Evolutionary conservation across 1,284 basidiomycete genomes (phyloP).

Genomic region (Cryptococcus sp.): DNA sequence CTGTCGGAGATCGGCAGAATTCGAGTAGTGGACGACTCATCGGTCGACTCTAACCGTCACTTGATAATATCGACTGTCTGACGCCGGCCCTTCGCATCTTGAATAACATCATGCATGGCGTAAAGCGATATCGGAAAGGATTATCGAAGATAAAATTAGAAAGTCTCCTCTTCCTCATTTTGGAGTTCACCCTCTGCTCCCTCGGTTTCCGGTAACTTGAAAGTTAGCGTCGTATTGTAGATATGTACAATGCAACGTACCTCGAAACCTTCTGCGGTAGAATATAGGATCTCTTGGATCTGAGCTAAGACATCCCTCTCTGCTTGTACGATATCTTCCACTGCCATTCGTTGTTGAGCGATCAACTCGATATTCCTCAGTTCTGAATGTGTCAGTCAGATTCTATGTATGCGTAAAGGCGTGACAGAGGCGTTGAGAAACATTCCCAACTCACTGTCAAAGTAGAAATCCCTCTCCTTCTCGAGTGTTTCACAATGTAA

Average conservation of each 20-base stretch:
- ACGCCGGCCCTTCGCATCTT: no score
- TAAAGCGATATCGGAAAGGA: no score
- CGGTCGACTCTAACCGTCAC: no score
- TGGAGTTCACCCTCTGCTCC: constrained; percentile 28
- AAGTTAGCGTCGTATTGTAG: not conserved
- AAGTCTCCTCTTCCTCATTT: constrained; percentile 59
- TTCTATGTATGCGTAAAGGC: not conserved
- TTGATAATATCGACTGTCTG: no score
- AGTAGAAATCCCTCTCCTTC: constrained; percentile 98
- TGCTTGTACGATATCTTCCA: constrained; percentile 56
- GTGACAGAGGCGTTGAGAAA: not conserved
- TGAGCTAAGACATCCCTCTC: constrained; percentile 69
- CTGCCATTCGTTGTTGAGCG: constrained; percentile 68
- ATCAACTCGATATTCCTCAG: constrained; percentile 93
- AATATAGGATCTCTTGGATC: constrained; percentile 91
- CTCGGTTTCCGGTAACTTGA: constrained; percentile 4
- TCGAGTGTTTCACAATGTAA: constrained; percentile 79
- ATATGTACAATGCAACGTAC: constrained; percentile 49
- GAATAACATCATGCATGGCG: no score
- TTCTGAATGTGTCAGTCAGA: constrained; percentile 48
- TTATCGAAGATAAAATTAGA: constrained; percentile 20
- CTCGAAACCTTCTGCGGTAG: constrained; percentile 81
- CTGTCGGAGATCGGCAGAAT: no score
- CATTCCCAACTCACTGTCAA: constrained; percentile 71
- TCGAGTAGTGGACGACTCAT: no score